A percentile compares a stretch with the other conserved stretches of the same genome.
Evolutionary conservation across 352 stramenopile genomes (phyloP).

Genomic region (Pythium aristosporum): DNA sequence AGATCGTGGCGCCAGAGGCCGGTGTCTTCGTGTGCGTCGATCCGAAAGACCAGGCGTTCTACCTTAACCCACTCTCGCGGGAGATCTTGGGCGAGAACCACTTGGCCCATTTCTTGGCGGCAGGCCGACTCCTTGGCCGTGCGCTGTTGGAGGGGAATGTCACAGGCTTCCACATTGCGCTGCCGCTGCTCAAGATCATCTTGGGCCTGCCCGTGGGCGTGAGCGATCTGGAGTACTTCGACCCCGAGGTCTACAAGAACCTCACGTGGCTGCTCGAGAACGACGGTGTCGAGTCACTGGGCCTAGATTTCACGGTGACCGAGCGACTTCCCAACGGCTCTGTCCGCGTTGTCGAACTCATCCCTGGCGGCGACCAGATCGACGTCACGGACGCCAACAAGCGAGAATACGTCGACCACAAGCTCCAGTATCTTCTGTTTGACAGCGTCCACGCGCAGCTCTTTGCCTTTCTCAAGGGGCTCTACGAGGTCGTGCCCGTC

Average conservation of each 20-base stretch:
- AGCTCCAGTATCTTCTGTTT: constrained; percentile 93
- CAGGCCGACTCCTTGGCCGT: constrained; percentile 54
- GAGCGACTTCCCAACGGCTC: constrained; percentile 28
- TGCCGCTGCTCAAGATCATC: constrained; percentile 97
- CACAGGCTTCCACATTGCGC: constrained; percentile 92
- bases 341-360: constrained; percentile 43
- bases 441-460: constrained; percentile 90
- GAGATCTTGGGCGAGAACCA: constrained; percentile 64
- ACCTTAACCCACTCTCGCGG: constrained; percentile 63
- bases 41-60: constrained; percentile 52
- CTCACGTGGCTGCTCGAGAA: constrained; percentile 69
- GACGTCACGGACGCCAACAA: constrained; percentile 96
- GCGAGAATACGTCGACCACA: constrained; percentile 90
- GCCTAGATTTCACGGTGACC: constrained; percentile 65
- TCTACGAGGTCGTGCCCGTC: constrained; percentile 95
- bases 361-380: constrained; percentile 56
- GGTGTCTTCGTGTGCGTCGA: constrained; percentile 62
- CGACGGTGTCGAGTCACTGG: constrained; percentile 48
- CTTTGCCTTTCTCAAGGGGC: constrained; percentile 90
- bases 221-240: constrained; percentile 90
- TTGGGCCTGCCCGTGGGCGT: constrained; percentile 94
- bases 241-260: constrained; percentile 57
- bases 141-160: constrained; percentile 90
- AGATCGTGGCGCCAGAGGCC: constrained; percentile 41
- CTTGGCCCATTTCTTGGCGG: constrained; percentile 60